Base-by-base conservation (phyloP, 345 rosid genomes). In the Noccaea bulbosa region DNA sequence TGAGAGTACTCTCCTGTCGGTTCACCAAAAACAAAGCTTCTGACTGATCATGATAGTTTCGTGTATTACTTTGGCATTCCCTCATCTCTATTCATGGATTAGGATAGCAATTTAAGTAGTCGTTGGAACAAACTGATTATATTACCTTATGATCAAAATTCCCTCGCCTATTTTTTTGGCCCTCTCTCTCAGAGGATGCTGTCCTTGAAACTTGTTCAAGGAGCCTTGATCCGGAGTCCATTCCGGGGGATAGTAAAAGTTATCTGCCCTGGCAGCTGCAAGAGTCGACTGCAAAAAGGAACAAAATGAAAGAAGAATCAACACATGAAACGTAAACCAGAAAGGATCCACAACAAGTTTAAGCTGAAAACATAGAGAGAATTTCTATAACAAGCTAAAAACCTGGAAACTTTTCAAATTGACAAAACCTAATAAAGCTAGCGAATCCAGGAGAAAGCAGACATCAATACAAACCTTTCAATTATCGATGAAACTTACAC, bases 261-360 rank as follows among this genome's bases (percentile, higher is more conserved):
- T 90, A 69, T 95, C 97, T 2, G 98, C 98, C 81, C 99, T 86
- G 11, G 98, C 99, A 52, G 97, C 98, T 66, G 98, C 91, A 65
- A 95, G 84, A 4, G 98, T 79, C 81, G 99, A 95, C 99, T 90
- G 83, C 84, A 84, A 50, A 72, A 67, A 33, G 41, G 1, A 46
- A 11, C 37, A 67, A 20, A 11, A 35, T 4, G 8, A 44, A 51
- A 30, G 17, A 5, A 52, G 17, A 5, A 52, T 74, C 53, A 81
- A 27, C 11, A 64, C 7, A 35, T 45, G 37, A 54, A 40, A 50
- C 53, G 33, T 33, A 49, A 70, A 50, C 15, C 57, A 59, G 7
- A 35, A 5, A 69, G 20, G 39, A 40, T 52, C 22, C 11, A 1
- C 5, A 4, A 16, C 7, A 38, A 35, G 7, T n/a, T n/a, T n/a